Evolutionary conservation across 108 stramenopile genomes (phyloP).

Genomic region (Skeletonema menzelii): DNA sequence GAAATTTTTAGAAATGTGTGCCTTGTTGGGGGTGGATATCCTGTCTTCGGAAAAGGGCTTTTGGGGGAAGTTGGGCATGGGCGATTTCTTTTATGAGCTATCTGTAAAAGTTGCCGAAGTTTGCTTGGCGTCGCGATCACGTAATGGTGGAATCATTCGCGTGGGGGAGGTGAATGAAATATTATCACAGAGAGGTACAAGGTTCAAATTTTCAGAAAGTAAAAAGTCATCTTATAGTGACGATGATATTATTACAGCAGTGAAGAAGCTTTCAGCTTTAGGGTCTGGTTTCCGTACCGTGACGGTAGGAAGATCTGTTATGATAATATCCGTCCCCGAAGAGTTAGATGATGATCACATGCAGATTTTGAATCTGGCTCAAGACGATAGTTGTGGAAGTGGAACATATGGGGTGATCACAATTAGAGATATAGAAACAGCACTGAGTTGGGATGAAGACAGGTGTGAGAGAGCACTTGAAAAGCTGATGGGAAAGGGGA

Average conservation of each 20-base stretch:
- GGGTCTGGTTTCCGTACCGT: slow-evolving; percentile 88
- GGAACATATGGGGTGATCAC: slow-evolving; percentile 60
- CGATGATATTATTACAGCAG: slow-evolving; percentile 75
- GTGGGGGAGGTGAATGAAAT: slow-evolving; percentile 73
- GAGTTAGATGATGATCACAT: slow-evolving; percentile 88
- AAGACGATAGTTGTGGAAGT: slow-evolving; percentile 35
- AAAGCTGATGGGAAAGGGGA: slow-evolving; percentile 75
- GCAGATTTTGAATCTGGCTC: slow-evolving; percentile 74
- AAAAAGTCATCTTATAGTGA: slow-evolving; percentile 51
- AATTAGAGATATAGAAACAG: slow-evolving; percentile 47
- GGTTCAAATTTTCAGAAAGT: slow-evolving; percentile 44
- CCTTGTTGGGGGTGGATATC: slow-evolving; percentile 84
- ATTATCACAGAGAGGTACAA: slow-evolving; percentile 61
- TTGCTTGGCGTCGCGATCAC: slow-evolving; percentile 82
- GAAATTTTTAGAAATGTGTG: slow-evolving; percentile 96
- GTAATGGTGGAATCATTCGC: slow-evolving; percentile 96
- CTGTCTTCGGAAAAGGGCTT: slow-evolving; percentile 74
- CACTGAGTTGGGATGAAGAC: slow-evolving; percentile 64
- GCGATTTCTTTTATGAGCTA: slow-evolving; percentile 99
- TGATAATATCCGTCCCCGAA: slow-evolving; percentile 87
- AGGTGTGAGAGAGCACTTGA: slow-evolving; percentile 73
- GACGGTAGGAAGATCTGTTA: slow-evolving; percentile 60
- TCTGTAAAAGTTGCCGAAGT: slow-evolving; percentile 96
- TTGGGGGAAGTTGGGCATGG: slow-evolving; percentile 74
- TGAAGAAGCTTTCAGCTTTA: slow-evolving; percentile 70